Evolutionary conservation across 306 rosid genomes (phyloP).

Genomic region (Castanopsis chinensis): DNA sequence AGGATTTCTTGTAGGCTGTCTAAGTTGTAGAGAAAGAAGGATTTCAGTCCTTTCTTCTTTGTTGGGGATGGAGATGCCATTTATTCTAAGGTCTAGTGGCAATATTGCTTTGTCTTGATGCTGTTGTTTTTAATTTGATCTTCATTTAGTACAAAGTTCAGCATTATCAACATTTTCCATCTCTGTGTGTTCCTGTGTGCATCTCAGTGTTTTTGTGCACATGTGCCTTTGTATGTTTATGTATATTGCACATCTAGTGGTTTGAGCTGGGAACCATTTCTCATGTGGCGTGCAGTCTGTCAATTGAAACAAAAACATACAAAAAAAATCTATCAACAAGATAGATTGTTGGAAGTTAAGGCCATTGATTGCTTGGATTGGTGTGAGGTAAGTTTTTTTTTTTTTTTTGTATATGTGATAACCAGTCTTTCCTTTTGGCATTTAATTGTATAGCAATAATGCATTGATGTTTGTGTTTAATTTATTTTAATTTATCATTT

Average conservation of each 20-base stretch:
- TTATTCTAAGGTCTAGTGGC: neutral
- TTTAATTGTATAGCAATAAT: neutral
- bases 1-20: neutral
- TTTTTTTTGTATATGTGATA: neutral
- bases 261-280: neutral
- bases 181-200: neutral
- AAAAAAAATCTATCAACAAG: no score
- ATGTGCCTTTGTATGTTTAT: neutral
- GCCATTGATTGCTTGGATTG: slow-evolving; percentile 83
- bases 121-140: neutral
- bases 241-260: neutral
- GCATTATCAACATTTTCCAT: neutral
- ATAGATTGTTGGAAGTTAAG: slow-evolving; percentile 49
- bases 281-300: slow-evolving; percentile 93
- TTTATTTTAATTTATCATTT: neutral
- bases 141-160: neutral
- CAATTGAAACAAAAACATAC: slow-evolving; percentile 42
- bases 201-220: neutral
- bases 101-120: no score
- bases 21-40: neutral
- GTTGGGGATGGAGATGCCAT: neutral
- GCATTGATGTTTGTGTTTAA: neutral
- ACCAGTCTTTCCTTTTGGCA: neutral
- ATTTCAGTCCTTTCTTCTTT: neutral
- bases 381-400: slow-evolving; percentile 63